Conservation (phyloP, 352 stramenopile species). For the Pythium dissimile region DNA sequence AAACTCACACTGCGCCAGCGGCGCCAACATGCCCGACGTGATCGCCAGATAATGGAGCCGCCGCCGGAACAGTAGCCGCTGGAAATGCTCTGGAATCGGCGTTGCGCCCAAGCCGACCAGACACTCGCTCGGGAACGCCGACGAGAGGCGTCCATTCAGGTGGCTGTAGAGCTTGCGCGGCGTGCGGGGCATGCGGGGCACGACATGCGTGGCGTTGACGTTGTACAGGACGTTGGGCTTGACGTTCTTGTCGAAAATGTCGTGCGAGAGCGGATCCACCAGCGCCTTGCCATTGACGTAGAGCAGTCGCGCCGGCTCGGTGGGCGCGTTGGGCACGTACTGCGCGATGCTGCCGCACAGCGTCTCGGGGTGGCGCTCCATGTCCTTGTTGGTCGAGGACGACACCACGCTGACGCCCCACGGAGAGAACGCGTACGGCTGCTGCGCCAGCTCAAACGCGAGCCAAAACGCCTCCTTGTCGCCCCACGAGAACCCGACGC, state of each 20-base stretch:
- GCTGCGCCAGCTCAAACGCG: constrained; percentile 46
- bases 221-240: constrained; percentile 43
- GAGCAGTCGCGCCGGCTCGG: constrained; percentile 30
- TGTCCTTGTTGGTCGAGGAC: constrained; percentile 41
- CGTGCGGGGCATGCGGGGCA: constrained; percentile 34
- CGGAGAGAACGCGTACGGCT: constrained; percentile 61
- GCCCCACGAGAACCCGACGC: constrained; percentile 50
- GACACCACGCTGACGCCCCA: constrained; percentile 59
- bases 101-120: constrained; percentile 44
- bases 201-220: constrained; percentile 42
- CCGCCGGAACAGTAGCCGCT: constrained; percentile 29
- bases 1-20: constrained; percentile 27
- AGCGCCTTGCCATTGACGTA: constrained; percentile 57
- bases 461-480: constrained; percentile 67
- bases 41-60: constrained; percentile 39
- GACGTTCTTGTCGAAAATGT: background rate
- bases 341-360: constrained; percentile 71
- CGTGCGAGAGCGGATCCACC: constrained; percentile 40
- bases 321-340: constrained; percentile 28
- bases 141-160: background rate
- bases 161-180: background rate
- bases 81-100: constrained; percentile 33
- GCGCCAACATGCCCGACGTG: constrained; percentile 24
- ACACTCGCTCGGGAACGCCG: constrained; percentile 32
- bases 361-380: constrained; percentile 45